These are phyloP conservation scores for Bolboschoenus planiculmis DNA, from an alignment of 176 grass and related monocot genomes.

Conservation along the genomic window DNA sequence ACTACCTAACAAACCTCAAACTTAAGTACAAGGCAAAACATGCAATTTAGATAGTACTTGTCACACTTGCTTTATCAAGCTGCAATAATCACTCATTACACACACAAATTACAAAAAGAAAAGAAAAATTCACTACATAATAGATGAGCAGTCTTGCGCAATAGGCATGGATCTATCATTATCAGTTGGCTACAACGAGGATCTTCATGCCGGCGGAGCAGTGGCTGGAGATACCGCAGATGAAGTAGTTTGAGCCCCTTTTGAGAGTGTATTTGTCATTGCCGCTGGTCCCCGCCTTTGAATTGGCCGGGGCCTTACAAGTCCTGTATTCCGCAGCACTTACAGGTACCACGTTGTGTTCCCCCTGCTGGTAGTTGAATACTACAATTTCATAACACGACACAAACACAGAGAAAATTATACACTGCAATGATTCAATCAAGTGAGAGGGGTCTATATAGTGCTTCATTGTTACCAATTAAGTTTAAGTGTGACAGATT, in stretches of 20 bases:
- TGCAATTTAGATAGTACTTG: neutral
- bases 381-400: constrained; percentile 15
- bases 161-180: neutral
- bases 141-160: neutral
- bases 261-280: constrained; percentile 32
- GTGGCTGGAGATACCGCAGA: constrained; percentile 61
- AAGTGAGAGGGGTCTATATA: neutral
- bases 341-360: constrained; percentile 57
- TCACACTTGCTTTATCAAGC: neutral
- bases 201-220: constrained; percentile 69
- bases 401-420: neutral
- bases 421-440: neutral
- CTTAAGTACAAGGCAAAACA: neutral
- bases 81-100: neutral
- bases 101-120: neutral
- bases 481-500: neutral
- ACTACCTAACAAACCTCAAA: neutral
- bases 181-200: constrained; percentile 49
- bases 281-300: constrained; percentile 12
- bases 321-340: constrained; percentile 31
- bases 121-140: neutral
- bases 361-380: constrained; percentile 47
- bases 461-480: neutral
- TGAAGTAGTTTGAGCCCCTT: constrained; percentile 63
- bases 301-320: constrained; percentile 27